Percentiles rank a stretch among this genome's conserved stretches.
Conservation (phyloP, 169 alveolate species). For the Plasmodium relictum region DNA sequence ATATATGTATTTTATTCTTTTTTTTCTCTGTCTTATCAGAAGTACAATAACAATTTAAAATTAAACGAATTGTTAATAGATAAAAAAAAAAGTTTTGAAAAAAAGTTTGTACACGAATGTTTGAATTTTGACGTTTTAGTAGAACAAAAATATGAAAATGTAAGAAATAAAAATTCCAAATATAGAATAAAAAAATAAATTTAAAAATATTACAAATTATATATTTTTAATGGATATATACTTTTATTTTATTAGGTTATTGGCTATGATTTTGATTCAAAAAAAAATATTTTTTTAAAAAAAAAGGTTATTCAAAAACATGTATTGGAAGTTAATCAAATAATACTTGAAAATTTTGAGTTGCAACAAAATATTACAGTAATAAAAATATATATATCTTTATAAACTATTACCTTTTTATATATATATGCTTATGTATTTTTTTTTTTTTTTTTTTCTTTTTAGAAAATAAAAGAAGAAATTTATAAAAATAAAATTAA, state of each 20-base stretch:
- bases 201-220: neutral
- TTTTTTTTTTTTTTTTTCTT: neutral
- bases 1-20: neutral
- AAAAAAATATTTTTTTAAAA: conserved; percentile 45
- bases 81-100: conserved; percentile 53
- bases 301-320: conserved; percentile 60
- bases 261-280: conserved; percentile 57
- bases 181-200: neutral
- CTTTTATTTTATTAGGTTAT: conserved; percentile 27
- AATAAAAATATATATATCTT: neutral
- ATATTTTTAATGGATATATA: conserved; percentile 3
- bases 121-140: conserved; percentile 47
- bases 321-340: conserved; percentile 30
- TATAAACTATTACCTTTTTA: neutral
- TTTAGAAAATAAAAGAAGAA: conserved; percentile 39
- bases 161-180: conserved; percentile 6
- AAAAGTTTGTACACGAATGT: conserved; percentile 44
- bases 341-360: conserved; percentile 31
- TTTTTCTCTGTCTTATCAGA: conserved; percentile 11
- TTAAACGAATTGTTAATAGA: conserved; percentile 14
- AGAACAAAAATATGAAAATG: conserved; percentile 68
- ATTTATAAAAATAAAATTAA: conserved; percentile 55
- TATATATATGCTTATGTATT: neutral
- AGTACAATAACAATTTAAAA: conserved; percentile 14
- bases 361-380: conserved; percentile 44